Percentiles rank a stretch among this genome's conserved stretches.
These are phyloP conservation scores for Scutellaria baicalensis DNA, from an alignment of 257 asterid species.

Conservation along the genomic window DNA sequence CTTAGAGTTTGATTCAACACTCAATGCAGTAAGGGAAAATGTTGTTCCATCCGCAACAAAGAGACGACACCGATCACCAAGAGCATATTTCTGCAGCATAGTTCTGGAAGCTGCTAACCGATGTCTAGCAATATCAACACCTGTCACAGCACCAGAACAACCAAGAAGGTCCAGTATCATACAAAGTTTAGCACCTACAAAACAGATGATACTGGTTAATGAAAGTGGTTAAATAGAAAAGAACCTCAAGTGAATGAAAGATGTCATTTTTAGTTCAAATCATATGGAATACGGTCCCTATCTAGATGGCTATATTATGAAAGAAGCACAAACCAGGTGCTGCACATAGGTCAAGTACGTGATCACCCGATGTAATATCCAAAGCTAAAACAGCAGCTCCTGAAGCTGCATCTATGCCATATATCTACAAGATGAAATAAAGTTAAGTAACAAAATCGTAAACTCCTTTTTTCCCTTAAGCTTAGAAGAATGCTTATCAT, in stretches of 20 bases:
- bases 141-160: constrained; percentile 79
- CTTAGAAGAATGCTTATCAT: background rate
- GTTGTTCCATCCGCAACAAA: constrained; percentile 93
- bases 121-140: constrained; percentile 84
- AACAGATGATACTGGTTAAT: constrained; percentile 10
- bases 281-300: background rate
- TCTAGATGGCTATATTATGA: background rate
- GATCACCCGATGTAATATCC: constrained; percentile 70
- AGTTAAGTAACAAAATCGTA: background rate
- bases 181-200: constrained; percentile 94
- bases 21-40: constrained; percentile 60
- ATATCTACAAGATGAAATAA: constrained; percentile 47
- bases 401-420: constrained; percentile 98
- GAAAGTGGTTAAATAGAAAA: background rate
- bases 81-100: constrained; percentile 67
- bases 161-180: constrained; percentile 83
- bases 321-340: constrained; percentile 69
- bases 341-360: constrained; percentile 91
- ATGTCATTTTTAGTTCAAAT: background rate
- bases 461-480: background rate
- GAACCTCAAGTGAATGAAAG: background rate
- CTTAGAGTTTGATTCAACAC: constrained; percentile 29
- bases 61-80: constrained; percentile 78
- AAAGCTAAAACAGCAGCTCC: constrained; percentile 95
- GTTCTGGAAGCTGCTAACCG: constrained; percentile 93